These are phyloP conservation scores for Fusarium succisae DNA, from an alignment of 2,329 filamentous ascomycete species.

Conservation along the genomic window DNA sequence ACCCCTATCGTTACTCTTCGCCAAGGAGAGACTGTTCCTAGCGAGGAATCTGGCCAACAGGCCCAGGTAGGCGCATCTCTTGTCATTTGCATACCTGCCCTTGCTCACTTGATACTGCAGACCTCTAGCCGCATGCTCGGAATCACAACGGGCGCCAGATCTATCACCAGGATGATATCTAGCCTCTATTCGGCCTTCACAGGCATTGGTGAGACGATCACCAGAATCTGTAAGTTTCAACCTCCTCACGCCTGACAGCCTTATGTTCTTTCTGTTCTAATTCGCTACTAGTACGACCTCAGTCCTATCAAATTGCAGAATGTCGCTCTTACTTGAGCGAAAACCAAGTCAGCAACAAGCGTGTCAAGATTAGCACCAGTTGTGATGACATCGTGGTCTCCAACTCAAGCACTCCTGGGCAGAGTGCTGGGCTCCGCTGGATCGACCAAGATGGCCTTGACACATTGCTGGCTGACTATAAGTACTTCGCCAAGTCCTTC, in stretches of 20 bases:
- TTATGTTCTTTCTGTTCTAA: not conserved
- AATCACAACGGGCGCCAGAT: slow-evolving; percentile 24
- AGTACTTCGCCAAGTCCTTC: slow-evolving; percentile 36
- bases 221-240: slow-evolving; percentile 36
- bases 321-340: slow-evolving; percentile 34
- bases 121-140: slow-evolving; percentile 38
- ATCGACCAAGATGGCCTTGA: slow-evolving; percentile 38
- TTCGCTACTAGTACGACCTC: slow-evolving; percentile 34
- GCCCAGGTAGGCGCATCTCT: slow-evolving; percentile 18
- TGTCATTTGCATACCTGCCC: not conserved
- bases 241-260: not conserved
- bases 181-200: slow-evolving; percentile 40
- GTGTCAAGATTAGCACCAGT: slow-evolving; percentile 37
- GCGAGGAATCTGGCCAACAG: slow-evolving; percentile 13
- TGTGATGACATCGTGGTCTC: slow-evolving; percentile 3
- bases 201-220: slow-evolving; percentile 40
- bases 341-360: slow-evolving; percentile 41
- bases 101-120: slow-evolving; percentile 10
- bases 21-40: slow-evolving; percentile 16
- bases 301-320: slow-evolving; percentile 40
- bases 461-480: slow-evolving; percentile 38
- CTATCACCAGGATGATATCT: slow-evolving; percentile 45
- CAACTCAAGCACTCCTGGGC: not conserved
- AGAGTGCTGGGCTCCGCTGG: slow-evolving; percentile 34
- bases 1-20: slow-evolving; percentile 31